These are phyloP conservation scores for Solanum bulbocastanum DNA, from an alignment of 257 asterid species.

Conservation along the genomic window DNA sequence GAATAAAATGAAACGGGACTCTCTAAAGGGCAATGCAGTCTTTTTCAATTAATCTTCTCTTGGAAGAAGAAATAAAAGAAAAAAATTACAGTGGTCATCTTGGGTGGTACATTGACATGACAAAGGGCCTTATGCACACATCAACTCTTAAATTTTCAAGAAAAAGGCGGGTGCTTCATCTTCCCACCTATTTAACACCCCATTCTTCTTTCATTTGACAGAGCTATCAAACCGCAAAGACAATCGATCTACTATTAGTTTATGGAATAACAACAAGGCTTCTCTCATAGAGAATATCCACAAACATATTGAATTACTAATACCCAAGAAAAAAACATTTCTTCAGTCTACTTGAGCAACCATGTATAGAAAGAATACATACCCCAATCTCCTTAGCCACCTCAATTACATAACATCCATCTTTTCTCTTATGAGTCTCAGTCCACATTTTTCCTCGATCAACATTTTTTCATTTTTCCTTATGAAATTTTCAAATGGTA, in stretches of 20 bases:
- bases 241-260: background rate
- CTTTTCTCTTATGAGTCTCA: background rate
- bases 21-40: background rate
- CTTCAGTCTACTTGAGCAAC: background rate
- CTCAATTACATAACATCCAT: background rate
- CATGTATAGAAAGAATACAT: too few relatives aligned
- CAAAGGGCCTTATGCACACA: background rate
- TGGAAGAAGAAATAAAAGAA: too few relatives aligned
- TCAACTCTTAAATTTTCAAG: background rate
- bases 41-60: background rate
- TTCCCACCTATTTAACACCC: background rate
- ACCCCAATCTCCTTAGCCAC: background rate
- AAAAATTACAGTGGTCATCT: too few relatives aligned
- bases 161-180: background rate
- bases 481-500: background rate
- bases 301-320: background rate
- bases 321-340: background rate
- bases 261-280: background rate
- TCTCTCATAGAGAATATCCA: background rate
- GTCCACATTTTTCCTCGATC: background rate
- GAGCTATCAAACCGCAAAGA: background rate
- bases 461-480: background rate
- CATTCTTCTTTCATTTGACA: background rate
- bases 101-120: too few relatives aligned
- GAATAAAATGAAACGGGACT: background rate